These are phyloP conservation scores for Tricholoma sp. DNA, from an alignment of 768 basidiomycete species.

Conservation along the genomic window DNA sequence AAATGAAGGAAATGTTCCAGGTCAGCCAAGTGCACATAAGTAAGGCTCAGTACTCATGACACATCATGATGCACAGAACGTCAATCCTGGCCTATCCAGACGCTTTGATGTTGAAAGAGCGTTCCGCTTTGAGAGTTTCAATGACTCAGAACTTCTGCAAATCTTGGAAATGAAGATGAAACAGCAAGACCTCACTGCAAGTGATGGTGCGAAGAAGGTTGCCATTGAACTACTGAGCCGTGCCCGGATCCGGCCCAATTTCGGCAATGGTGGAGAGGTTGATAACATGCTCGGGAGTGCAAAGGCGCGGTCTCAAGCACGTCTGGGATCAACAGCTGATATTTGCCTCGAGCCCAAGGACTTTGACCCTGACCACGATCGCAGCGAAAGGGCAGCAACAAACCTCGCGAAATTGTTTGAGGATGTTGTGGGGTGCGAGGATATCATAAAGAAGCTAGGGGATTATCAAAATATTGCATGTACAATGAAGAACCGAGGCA, in stretches of 20 bases:
- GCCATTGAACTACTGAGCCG: constrained; percentile 46
- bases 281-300: constrained; percentile 52
- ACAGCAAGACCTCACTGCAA: constrained; percentile 51
- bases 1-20: constrained; percentile 72
- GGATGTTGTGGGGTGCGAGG: constrained; percentile 57
- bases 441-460: constrained; percentile 43
- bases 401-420: constrained; percentile 56
- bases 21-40: constrained; percentile 20
- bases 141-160: constrained; percentile 42
- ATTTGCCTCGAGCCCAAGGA: constrained; percentile 53
- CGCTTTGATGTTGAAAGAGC: constrained; percentile 67
- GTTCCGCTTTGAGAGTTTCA: constrained; percentile 63
- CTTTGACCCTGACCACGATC: constrained; percentile 57
- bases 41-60: neutral
- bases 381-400: constrained; percentile 37
- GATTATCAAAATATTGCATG: constrained; percentile 48
- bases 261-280: constrained; percentile 61
- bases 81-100: constrained; percentile 61
- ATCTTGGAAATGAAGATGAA: constrained; percentile 54
- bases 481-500: constrained; percentile 33
- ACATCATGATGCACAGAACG: constrained; percentile 47
- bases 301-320: constrained; percentile 41
- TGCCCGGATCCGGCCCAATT: constrained; percentile 47
- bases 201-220: constrained; percentile 48
- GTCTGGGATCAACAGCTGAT: constrained; percentile 25